Evolutionary conservation across 2,329 filamentous ascomycete species (phyloP), one percentile per base, ranked within the genome.

Genomic region (Colletotrichum ledebouriae): DNA sequence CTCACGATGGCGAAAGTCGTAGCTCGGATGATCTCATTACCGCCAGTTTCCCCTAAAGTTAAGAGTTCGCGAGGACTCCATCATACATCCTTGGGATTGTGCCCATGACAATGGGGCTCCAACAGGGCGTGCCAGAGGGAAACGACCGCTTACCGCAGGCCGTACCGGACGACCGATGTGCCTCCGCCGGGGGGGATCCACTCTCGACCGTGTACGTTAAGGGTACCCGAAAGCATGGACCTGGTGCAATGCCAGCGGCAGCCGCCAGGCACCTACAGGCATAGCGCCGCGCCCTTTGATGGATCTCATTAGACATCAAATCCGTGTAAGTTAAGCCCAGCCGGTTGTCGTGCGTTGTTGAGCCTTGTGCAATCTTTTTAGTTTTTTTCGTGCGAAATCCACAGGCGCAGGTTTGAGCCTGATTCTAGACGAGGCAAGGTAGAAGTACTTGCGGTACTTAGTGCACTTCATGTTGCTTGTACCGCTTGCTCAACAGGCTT

Each of bases 231-330:
- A 50, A 13, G 57, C 66, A 70, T 70, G 69, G 69, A 46, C 61
- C 63, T 55, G 39, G 62, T 49, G 56, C 55, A 42, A 44, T 67
- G 63, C 53, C 67, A 70, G 58, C 53, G 42, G 47, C 39, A 61
- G 59, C 63, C 67, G 65, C 60, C 67, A 66, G 47, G 55, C 67
- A 70, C 57, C 59, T 68, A 70, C 64, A 44, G 70, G 67, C 63
- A 70, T 69, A 59, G 70, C 70, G 67, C 55, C 53, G 63, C 63
- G 63, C 61, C 61, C 47, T 44, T 62, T 44, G 63, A 71, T 71
- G 70, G 70, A 71, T 71, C 67, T 57, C 52, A 71, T 71, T 71
- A 71, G 67, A 70, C 67, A 71, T 61, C 49, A 29, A 55, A 62
- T 58, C 63, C 70, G 68, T 71, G 68, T 70, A 70, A 57, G 70